Conservation (phyloP, 768 basidiomycete genomes). For the Gyrodon lividus region DNA sequence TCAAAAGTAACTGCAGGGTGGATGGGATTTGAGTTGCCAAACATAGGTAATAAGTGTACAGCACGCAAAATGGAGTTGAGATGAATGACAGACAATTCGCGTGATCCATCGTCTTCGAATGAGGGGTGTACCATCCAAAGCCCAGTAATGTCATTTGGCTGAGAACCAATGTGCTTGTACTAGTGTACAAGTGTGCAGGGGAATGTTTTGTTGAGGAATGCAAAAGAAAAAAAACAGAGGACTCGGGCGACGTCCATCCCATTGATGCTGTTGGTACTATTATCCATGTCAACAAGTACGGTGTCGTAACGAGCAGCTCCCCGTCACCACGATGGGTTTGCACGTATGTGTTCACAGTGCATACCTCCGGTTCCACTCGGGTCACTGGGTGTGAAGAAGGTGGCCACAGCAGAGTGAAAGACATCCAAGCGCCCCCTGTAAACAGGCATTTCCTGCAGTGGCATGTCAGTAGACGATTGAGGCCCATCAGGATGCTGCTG, state of each 20-base stretch:
- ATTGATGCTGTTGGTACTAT: not conserved
- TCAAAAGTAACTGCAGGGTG: not conserved
- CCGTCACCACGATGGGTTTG: not conserved
- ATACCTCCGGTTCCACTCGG: constrained; percentile 4
- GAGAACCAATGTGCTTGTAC: not conserved
- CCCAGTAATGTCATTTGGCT: constrained; percentile 3
- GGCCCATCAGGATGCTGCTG: not conserved
- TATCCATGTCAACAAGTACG: not conserved
- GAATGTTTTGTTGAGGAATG: not conserved
- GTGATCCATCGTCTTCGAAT: not conserved
- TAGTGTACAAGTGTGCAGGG: constrained; percentile 4
- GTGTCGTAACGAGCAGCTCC: constrained; percentile 2
- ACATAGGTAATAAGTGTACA: constrained; percentile 3
- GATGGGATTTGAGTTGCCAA: not conserved
- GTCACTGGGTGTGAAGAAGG: constrained; percentile 8
- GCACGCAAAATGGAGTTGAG: not conserved
- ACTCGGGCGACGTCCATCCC: not conserved
- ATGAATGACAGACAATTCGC: constrained; percentile 1
- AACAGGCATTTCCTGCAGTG: constrained; percentile 4
- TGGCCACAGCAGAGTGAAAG: not conserved
- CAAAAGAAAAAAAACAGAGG: constrained; percentile 6
- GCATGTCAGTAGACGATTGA: not conserved
- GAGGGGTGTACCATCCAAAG: constrained; percentile 10
- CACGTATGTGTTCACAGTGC: constrained; percentile 2
- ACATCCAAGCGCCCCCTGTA: constrained; percentile 1